phyloP scores from a whole-genome alignment of 1,139 yeast species.

The Geotrichum bryndzae region DNA sequence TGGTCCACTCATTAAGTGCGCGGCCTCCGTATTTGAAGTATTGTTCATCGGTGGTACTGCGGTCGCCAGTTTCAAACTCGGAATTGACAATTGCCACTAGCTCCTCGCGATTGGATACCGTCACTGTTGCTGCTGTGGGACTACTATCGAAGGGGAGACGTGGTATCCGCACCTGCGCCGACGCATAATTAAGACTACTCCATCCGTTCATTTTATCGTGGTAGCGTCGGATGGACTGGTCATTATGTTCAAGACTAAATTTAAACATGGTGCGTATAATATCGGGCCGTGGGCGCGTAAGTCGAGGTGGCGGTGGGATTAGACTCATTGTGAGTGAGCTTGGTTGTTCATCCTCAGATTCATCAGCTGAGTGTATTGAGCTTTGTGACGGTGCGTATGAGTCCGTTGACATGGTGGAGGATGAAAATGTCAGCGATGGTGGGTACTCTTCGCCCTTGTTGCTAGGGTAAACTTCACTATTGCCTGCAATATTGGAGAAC shows the following conservation, averaged over 20 bases:
- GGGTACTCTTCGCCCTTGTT: not conserved
- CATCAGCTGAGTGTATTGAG: constrained; percentile 13
- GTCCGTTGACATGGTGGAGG: constrained; percentile 17
- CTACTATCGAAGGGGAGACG: constrained; percentile 25
- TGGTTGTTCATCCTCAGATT: not conserved
- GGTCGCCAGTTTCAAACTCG: constrained; percentile 7
- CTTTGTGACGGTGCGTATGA: constrained; percentile 20
- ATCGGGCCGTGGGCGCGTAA: constrained; percentile 29
- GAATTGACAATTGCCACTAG: constrained; percentile 13
- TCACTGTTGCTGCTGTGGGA: not conserved
- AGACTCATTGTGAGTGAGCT: constrained; percentile 28
- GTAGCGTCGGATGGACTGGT: constrained; percentile 18
- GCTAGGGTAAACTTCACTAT: not conserved
- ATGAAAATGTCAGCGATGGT: constrained; percentile 13
- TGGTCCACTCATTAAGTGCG: constrained; percentile 61
- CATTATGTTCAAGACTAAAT: constrained; percentile 27
- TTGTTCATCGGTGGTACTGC: constrained; percentile 24
- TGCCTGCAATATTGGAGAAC: not conserved
- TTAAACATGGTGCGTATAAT: constrained; percentile 26
- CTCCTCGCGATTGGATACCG: constrained; percentile 5
- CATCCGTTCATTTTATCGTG: not conserved
- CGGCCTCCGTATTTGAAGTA: constrained; percentile 49
- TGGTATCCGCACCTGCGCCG: constrained; percentile 16
- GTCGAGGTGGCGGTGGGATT: constrained; percentile 32
- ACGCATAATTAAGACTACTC: not conserved